Evolutionary conservation across 2,329 filamentous ascomycete genomes (phyloP), one percentile per base, ranked within the genome.

Genomic region (Immersiporthe knoxdaviesiana): DNA sequence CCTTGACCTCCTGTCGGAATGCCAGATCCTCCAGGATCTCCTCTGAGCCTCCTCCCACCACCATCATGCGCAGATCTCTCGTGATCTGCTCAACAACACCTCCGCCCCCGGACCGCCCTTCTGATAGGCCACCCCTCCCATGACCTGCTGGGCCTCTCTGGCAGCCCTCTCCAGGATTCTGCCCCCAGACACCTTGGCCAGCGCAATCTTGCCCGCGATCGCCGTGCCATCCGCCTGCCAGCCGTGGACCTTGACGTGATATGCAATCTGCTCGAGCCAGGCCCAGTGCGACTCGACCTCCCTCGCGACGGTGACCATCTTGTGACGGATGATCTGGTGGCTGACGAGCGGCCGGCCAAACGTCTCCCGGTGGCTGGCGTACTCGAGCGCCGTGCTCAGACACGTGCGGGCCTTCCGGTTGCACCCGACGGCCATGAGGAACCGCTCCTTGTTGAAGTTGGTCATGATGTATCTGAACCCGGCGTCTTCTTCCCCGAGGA

Each of bases 281-380:
- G 86, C 84, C 75, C 85, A 86, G 52, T 86, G 84, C 0, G 84
- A 83, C 73, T 89, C 87, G 50, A 89, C 84, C 72, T 86, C 82
- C 16, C 85, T 79, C 0, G 84, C 86, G 65, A 88, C 82, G 39
- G 83, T 84, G 54, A 84, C 81, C 58, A 89, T 80, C 75, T 89
- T 89, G 52, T 83, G 80, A 32, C 83, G 81, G 61, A 89, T 89
- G 59, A 86, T 83, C 65, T 87, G 84, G 73, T 85, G 86, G 35
- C 82, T 74, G 60, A 88, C 83, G 10, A 89, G 78, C 1, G 84
- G 84, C 62, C 81, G 82, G 21, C 86, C 86, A 72, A 89, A 88
- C 0, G 87, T 88, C 66, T 86, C 79, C 11, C 85, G 79, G 16
- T 77, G 81, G 65, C 78, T 76, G 3, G 85, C 85, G 73, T 87